Percentiles rank a stretch among this genome's conserved stretches.
phyloP scores from a whole-genome alignment of 192 early-diverging fungal genomes.

The Thamnidium elegans region DNA sequence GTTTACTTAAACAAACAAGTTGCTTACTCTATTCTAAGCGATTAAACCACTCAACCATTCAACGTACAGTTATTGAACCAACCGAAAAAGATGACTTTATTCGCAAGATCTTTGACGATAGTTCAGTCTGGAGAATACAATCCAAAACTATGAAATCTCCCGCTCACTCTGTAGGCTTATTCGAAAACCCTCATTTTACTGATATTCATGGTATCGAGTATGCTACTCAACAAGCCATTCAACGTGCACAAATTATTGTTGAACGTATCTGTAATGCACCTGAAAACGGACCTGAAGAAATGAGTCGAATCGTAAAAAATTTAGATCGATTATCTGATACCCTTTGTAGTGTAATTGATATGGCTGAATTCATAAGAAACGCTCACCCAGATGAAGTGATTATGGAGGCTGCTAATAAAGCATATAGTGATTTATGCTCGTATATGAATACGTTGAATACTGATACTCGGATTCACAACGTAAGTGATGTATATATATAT shows the following conservation, averaged over 20 bases:
- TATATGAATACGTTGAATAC: slow-evolving; percentile 95
- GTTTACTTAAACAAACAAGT: too few relatives aligned
- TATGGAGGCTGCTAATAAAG: slow-evolving; percentile 72
- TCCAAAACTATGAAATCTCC: not conserved
- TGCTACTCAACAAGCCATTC: slow-evolving; percentile 46
- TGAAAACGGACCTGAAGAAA: slow-evolving; percentile 48
- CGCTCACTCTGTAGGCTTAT: slow-evolving; percentile 26
- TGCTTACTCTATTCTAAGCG: too few relatives aligned
- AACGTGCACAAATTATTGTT: slow-evolving; percentile 49
- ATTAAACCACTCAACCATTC: too few relatives aligned
- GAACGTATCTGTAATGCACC: slow-evolving; percentile 52
- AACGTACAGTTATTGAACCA: too few relatives aligned
- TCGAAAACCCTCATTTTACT: slow-evolving; percentile 42
- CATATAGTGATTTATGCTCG: slow-evolving; percentile 69
- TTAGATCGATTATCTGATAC: slow-evolving; percentile 87
- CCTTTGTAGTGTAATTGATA: slow-evolving; percentile 89
- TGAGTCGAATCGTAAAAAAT: slow-evolving; percentile 76
- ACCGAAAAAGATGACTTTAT: slow-evolving; percentile 21
- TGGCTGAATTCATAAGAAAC: slow-evolving; percentile 88
- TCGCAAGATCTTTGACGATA: slow-evolving; percentile 32
- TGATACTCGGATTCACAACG: slow-evolving; percentile 77
- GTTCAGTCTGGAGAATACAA: slow-evolving; percentile 23
- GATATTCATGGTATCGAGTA: slow-evolving; percentile 42
- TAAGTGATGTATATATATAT: slow-evolving; percentile 22
- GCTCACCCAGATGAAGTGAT: slow-evolving; percentile 78